Conservation (phyloP, 1,284 basidiomycete species). For the Rugosomyces carneus region DNA sequence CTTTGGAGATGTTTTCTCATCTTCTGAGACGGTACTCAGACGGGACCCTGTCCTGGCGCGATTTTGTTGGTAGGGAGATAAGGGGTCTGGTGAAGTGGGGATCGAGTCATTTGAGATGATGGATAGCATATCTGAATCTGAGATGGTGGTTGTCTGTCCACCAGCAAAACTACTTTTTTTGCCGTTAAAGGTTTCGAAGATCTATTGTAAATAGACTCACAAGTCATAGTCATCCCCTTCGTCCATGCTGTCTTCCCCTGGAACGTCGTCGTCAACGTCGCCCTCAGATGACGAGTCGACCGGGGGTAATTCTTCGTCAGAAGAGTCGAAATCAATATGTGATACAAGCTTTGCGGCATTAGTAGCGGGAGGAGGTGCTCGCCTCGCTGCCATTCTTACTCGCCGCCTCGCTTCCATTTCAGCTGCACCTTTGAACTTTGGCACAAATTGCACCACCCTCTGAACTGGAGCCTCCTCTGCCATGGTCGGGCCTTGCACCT, state of each 20-base stretch:
- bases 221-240: conserved; percentile 48
- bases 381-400: conserved; percentile 54
- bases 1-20: conserved; percentile 19
- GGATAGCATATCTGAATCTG: conserved; percentile 47
- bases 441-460: conserved; percentile 56
- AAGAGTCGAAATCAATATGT: conserved; percentile 50
- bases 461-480: conserved; percentile 37
- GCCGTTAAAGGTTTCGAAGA: conserved; percentile 35
- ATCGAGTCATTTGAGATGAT: conserved; percentile 46
- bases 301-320: conserved; percentile 38
- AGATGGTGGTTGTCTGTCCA: conserved; percentile 10
- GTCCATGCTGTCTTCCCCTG: conserved; percentile 48
- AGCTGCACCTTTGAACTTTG: conserved; percentile 68
- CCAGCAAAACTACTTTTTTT: conserved; percentile 15
- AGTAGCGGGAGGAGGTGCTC: conserved; percentile 31
- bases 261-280: conserved; percentile 51
- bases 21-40: conserved; percentile 66
- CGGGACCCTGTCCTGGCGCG: conserved; percentile 39
- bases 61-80: conserved; percentile 33
- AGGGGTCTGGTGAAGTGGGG: conserved; percentile 45
- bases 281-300: conserved; percentile 48
- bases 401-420: conserved; percentile 72
- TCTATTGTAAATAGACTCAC: conserved; percentile 34
- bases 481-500: conserved; percentile 34
- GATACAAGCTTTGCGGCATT: conserved; percentile 28